These are phyloP conservation scores for Fusarium sp. DNA, from an alignment of 2,329 filamentous ascomycete species.

Conservation along the genomic window DNA sequence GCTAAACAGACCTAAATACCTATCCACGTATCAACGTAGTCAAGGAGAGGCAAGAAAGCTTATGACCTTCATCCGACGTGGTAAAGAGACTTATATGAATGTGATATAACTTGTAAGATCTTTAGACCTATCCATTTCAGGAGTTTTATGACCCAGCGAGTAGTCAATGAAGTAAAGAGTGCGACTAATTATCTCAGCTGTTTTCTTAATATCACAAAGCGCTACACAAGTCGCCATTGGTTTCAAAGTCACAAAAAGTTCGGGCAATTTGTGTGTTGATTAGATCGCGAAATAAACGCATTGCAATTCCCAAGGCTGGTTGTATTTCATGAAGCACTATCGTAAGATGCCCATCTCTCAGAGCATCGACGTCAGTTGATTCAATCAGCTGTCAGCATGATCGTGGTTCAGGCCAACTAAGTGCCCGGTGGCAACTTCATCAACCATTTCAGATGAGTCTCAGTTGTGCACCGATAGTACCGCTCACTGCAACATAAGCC, in stretches of 20 bases:
- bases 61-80: not conserved
- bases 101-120: not conserved
- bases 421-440: slow-evolving; percentile 9
- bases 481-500: not conserved
- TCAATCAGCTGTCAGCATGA: slow-evolving; percentile 4
- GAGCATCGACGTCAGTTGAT: slow-evolving; percentile 14
- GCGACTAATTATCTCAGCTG: not conserved
- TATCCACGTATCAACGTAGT: not conserved
- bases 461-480: slow-evolving; percentile 9
- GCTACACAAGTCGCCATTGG: not conserved
- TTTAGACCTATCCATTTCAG: not conserved
- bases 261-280: not conserved
- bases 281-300: not conserved
- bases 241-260: not conserved
- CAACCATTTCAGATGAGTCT: slow-evolving; percentile 19
- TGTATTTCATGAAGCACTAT: slow-evolving; percentile 27
- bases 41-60: not conserved
- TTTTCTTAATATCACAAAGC: not conserved
- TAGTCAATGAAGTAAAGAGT: not conserved
- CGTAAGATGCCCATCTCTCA: slow-evolving; percentile 34
- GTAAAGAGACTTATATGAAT: not conserved
- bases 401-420: not conserved
- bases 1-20: not conserved
- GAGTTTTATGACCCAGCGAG: not conserved
- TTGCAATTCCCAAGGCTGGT: slow-evolving; percentile 19